Evolutionary conservation across 2,329 filamentous ascomycete genomes (phyloP).

Genomic region (Shiraia bambusicola): DNA sequence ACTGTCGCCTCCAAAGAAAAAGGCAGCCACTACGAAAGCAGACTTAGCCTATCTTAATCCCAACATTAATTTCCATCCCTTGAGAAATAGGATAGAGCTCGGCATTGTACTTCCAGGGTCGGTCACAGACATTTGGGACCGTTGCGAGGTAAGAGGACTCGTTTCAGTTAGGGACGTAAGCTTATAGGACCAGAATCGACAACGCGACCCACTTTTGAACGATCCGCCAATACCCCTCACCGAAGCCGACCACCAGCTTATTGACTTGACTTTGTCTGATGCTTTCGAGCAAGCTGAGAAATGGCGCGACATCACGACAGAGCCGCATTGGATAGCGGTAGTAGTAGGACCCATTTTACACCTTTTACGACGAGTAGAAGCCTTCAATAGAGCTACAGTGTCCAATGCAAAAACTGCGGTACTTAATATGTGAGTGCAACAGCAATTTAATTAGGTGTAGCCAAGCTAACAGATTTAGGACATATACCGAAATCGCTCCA

Average conservation of each 20-base stretch:
- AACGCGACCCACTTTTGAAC: no score
- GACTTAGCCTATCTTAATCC: slow-evolving; percentile 12
- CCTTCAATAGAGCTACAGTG: slow-evolving; percentile 7
- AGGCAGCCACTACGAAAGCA: slow-evolving; percentile 11
- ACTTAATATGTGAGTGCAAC: slow-evolving; percentile 11
- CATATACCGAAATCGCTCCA: slow-evolving; percentile 7
- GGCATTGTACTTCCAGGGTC: slow-evolving; percentile 12
- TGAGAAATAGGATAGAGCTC: slow-evolving; percentile 5
- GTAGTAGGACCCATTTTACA: slow-evolving; percentile 12
- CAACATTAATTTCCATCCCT: slow-evolving; percentile 12
- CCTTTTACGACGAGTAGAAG: slow-evolving; percentile 9
- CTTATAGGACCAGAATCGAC: no score
- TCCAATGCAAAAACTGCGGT: slow-evolving; percentile 14
- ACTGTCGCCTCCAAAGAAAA: slow-evolving; percentile 9
- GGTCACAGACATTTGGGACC: slow-evolving; percentile 11
- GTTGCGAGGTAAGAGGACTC: slow-evolving; percentile 16
- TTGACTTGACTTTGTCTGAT: slow-evolving; percentile 11
- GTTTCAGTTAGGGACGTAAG: no score
- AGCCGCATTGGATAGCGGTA: slow-evolving; percentile 14
- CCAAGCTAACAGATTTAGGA: slow-evolving; percentile 10
- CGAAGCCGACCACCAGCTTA: slow-evolving; percentile 10
- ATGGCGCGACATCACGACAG: slow-evolving; percentile 14
- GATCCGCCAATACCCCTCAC: slow-evolving; percentile 11
- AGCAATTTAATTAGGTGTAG: slow-evolving; percentile 1
- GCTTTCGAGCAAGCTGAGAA: slow-evolving; percentile 15